Percentiles rank a stretch among this genome's conserved stretches.
Conservation (phyloP, 1,139 yeast species). For the Pichia inconspicua region DNA sequence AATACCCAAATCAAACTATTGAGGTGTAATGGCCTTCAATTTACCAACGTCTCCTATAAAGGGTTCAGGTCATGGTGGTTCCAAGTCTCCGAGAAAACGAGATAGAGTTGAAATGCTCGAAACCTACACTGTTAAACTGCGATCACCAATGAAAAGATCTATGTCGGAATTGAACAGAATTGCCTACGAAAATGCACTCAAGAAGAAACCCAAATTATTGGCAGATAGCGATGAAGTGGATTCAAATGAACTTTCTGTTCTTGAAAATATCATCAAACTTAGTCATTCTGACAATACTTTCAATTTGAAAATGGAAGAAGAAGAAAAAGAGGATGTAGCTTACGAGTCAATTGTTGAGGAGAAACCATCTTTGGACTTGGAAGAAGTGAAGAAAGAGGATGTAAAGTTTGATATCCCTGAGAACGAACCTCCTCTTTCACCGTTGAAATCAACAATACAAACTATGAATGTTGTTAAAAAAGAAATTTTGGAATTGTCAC, state of each 20-base stretch:
- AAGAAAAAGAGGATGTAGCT: conserved; percentile 19
- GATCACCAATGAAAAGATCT: conserved; percentile 38
- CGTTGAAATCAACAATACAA: conserved; percentile 1
- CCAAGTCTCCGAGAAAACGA: conserved; percentile 13
- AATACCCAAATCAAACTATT: no score
- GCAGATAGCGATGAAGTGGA: conserved; percentile 33
- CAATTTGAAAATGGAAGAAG: conserved; percentile 19
- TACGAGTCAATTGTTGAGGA: no score
- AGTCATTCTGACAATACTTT: conserved; percentile 24
- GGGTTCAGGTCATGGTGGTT: conserved; percentile 14
- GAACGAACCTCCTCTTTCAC: neutral
- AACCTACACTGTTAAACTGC: conserved; percentile 16
- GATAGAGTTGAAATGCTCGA: conserved; percentile 6
- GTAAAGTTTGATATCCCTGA: neutral
- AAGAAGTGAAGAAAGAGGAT: neutral
- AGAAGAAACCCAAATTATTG: conserved; percentile 25
- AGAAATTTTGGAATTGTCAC: neutral
- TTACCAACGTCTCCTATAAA: conserved; percentile 1
- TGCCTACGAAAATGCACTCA: conserved; percentile 44
- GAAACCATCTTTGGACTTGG: neutral
- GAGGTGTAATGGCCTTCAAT: neutral
- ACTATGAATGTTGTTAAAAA: neutral
- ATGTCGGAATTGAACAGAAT: conserved; percentile 38
- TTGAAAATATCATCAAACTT: conserved; percentile 37
- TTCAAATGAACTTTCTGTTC: conserved; percentile 38